phyloP scores from a whole-genome alignment of 768 basidiomycete genomes.

The Serendipita sp. region DNA sequence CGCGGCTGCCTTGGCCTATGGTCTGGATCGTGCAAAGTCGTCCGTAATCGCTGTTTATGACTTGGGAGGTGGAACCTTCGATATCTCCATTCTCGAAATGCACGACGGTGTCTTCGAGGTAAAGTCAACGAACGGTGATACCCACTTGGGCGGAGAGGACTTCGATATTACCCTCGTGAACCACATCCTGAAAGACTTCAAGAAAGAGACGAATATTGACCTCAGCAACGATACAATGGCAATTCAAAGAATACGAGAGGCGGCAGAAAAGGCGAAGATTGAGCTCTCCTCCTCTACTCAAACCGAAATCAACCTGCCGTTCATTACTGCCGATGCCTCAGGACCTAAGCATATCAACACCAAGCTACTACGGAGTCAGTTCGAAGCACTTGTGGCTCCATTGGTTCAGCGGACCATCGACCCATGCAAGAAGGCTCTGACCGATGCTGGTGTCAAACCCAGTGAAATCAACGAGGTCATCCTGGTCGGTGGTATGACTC shows the following conservation, averaged over 20 bases:
- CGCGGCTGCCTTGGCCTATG: slow-evolving; percentile 95
- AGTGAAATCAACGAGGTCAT: slow-evolving; percentile 93
- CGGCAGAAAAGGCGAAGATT: slow-evolving; percentile 98
- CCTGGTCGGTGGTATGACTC: slow-evolving; percentile 95
- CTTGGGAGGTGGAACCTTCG: slow-evolving; percentile 95
- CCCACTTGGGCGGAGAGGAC: slow-evolving; percentile 94
- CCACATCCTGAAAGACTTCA: slow-evolving; percentile 78
- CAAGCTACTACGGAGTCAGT: slow-evolving; percentile 75
- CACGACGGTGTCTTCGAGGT: slow-evolving; percentile 99
- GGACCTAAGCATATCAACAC: slow-evolving; percentile 97
- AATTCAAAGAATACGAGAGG: slow-evolving; percentile 96
- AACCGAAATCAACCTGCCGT: slow-evolving; percentile 95
- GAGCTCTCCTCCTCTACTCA: slow-evolving; percentile 89
- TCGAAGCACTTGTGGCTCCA: slow-evolving; percentile 69
- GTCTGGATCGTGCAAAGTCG: slow-evolving; percentile 71
- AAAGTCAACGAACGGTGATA: slow-evolving; percentile 99
- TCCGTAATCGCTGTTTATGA: slow-evolving; percentile 94
- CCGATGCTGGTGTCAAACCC: slow-evolving; percentile 83
- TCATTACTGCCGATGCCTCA: slow-evolving; percentile 90
- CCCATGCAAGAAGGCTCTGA: slow-evolving; percentile 95
- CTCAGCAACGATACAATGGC: slow-evolving; percentile 84
- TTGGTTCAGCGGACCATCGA: slow-evolving; percentile 84
- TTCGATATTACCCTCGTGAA: slow-evolving; percentile 87
- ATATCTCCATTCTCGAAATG: slow-evolving; percentile 99
- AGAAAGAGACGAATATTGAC: slow-evolving; percentile 77